phyloP scores from a whole-genome alignment of 371 early-diverging fungal species.

The Mucor racemosus region DNA sequence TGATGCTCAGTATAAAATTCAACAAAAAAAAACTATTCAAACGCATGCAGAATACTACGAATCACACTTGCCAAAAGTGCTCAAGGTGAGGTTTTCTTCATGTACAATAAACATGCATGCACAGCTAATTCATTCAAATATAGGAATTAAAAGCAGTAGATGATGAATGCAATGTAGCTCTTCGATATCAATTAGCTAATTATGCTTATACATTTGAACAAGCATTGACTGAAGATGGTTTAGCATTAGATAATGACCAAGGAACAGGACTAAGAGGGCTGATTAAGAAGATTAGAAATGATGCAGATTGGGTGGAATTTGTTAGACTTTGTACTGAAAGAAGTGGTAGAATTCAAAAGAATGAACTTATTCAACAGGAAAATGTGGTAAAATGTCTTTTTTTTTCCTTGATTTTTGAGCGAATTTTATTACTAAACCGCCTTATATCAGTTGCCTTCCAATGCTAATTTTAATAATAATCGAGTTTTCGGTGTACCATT shows the following conservation, averaged over 20 bases:
- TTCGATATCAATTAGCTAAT: constrained; percentile 71
- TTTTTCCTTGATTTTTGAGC: background rate
- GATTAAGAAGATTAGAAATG: constrained; percentile 66
- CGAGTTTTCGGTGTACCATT: constrained; percentile 74
- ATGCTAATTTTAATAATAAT: constrained; percentile 24
- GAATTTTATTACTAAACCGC: background rate
- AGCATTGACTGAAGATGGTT: constrained; percentile 38
- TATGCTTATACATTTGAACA: constrained; percentile 67
- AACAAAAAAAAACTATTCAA: constrained; percentile 67
- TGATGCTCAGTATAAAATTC: constrained; percentile 77
- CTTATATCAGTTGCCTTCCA: background rate
- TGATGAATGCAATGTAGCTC: constrained; percentile 70
- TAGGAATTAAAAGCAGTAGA: constrained; percentile 74
- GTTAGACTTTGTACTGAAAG: constrained; percentile 29
- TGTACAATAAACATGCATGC: background rate
- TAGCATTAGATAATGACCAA: constrained; percentile 41
- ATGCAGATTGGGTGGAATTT: constrained; percentile 45
- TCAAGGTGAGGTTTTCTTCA: constrained; percentile 10
- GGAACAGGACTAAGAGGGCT: constrained; percentile 57
- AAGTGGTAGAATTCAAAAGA: constrained; percentile 31
- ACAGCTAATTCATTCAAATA: background rate
- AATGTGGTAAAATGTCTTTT: constrained; percentile 6
- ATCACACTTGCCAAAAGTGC: constrained; percentile 51
- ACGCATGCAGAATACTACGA: constrained; percentile 70
- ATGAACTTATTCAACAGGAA: constrained; percentile 16